Evolutionary conservation across 768 basidiomycete species (phyloP).

Genomic region (Auricularia sp.): DNA sequence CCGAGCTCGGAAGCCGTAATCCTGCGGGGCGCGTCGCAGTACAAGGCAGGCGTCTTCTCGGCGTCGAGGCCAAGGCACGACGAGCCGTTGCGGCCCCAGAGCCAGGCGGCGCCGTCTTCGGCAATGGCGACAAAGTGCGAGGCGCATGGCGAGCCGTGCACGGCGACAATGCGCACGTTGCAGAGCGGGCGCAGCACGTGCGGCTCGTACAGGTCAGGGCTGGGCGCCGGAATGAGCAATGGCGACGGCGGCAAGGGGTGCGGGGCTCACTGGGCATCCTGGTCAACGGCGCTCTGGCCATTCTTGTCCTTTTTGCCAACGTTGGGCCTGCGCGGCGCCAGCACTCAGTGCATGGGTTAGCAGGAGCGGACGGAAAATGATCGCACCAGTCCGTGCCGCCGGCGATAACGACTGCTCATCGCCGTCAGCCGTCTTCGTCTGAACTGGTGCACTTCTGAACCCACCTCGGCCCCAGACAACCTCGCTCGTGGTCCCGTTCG

Average conservation of each 20-base stretch:
- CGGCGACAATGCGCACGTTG: slow-evolving; percentile 62
- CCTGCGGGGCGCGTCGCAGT: slow-evolving; percentile 60
- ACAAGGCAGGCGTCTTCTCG: slow-evolving; percentile 25
- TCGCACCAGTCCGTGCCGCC: slow-evolving; percentile 8
- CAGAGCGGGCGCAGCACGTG: slow-evolving; percentile 81
- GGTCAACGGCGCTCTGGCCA: background rate
- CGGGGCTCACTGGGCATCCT: slow-evolving; percentile 3
- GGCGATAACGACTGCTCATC: slow-evolving; percentile 3
- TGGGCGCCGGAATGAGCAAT: slow-evolving; percentile 15
- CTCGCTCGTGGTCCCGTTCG: background rate
- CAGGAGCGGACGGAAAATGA: background rate
- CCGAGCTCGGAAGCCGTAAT: slow-evolving; percentile 54
- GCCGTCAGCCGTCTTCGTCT: background rate
- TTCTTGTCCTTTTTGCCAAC: slow-evolving; percentile 12
- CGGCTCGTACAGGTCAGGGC: slow-evolving; percentile 78
- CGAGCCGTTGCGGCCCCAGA: slow-evolving; percentile 79
- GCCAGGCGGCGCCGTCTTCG: slow-evolving; percentile 70
- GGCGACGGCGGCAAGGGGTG: background rate
- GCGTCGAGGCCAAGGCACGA: slow-evolving; percentile 53
- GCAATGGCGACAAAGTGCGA: slow-evolving; percentile 74
- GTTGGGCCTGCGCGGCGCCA: slow-evolving; percentile 6
- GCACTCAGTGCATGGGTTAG: background rate
- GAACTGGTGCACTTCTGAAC: background rate
- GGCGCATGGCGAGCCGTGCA: slow-evolving; percentile 66
- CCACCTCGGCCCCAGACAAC: background rate